Evolutionary conservation across 2,329 filamentous ascomycete genomes (phyloP), one percentile per base, ranked within the genome.

Genomic region (Ilyonectria robusta): DNA sequence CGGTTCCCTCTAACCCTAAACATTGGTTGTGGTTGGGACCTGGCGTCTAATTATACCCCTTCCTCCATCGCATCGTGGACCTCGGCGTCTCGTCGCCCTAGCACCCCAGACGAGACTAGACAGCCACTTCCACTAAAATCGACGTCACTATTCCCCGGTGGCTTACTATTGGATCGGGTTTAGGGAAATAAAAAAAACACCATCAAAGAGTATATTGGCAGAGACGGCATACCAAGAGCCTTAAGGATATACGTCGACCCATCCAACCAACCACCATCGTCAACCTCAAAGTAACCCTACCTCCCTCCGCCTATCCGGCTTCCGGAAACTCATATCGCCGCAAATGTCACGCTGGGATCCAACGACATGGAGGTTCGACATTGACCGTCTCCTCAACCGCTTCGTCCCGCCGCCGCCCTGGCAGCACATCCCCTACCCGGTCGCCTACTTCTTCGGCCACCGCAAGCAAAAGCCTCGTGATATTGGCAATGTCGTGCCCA

Each of bases 361-460:
- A 1, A 72, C 46, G 21, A 68, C 69, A 37, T 86, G 84, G 82
- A 85, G 91, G 75, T 89, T 97, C 80, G 89, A 96, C 80, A 88
- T 97, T 70, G 94, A 97, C 84, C 82, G 81, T n/a, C 89, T 91
- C 77, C 78, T 97, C 57, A 94, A 95, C 78, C 92, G 86, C 3
- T 84, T 89, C 67, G 77, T 97, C 26, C 92, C 92, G 9, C 83
- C 87, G 15, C 91, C 92, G 46, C 88, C 87, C 72, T 87, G 93
- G 78, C 82, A 86, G 31, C 81, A 83, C 50, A 76, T 97, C 1
- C 94, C 94, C 0, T 84, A 83, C 53, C 87, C 87, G 0, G 76
- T 96, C 21, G 87, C 93, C 21, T 87, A 89, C 71, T 92, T 94
- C 72, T 81, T 97, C 2, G 92, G 92, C 11, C 82, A 92, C 75